Base-by-base conservation (phyloP, 2,329 filamentous ascomycete species). In the Orbilia quercus region DNA sequence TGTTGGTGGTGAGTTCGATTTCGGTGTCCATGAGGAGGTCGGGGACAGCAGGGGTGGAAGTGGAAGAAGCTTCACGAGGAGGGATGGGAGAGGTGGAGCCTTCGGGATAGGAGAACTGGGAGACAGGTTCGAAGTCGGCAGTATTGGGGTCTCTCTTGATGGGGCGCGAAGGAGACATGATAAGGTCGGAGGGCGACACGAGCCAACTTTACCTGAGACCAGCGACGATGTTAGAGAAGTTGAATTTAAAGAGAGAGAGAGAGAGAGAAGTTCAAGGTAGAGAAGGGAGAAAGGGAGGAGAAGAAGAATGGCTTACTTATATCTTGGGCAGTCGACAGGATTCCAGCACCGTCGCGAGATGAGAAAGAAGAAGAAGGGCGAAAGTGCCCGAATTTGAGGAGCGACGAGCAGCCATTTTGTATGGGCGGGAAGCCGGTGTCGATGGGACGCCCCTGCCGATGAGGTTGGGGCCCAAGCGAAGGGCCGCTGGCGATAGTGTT, bases 381-480 rank as follows among this genome's bases (percentile, higher is more conserved):
- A 59, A 65, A 66, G 54, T 40, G 36, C 58, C 66, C 66, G 28
- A 59, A 57, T 44, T 22, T 9, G 58, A 31, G 45, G 59, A 73
- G 60, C 54, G 20, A 54, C 12, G 36, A 50, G 54, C 69, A 66
- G 60, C 47, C 53, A 73, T 66, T 73, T 73, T 73, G 69, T 73
- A 73, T 62, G 69, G n/a, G 25, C 11, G 42, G 25, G 22, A 25
- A 7, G 23, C 18, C 16, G 28, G 18, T 12, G 36, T n/a, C 28
- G 4, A 47, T 54, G 38, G 38, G 25, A 31, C 4, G 28, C 28
- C 28, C 28, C 9, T 31, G 5, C 28, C 4, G 60, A 54, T 40
- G 60, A 66, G 55, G 60, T 66, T 62, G 60, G 28, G 58, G 60
- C 40, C 69, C 60, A 66, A 66, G 55, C 69, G 69, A 73, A 23